Evolutionary conservation across 2,329 filamentous ascomycete genomes (phyloP), one percentile per base, ranked within the genome.

Genomic region (Thielaviopsis cerberus): DNA sequence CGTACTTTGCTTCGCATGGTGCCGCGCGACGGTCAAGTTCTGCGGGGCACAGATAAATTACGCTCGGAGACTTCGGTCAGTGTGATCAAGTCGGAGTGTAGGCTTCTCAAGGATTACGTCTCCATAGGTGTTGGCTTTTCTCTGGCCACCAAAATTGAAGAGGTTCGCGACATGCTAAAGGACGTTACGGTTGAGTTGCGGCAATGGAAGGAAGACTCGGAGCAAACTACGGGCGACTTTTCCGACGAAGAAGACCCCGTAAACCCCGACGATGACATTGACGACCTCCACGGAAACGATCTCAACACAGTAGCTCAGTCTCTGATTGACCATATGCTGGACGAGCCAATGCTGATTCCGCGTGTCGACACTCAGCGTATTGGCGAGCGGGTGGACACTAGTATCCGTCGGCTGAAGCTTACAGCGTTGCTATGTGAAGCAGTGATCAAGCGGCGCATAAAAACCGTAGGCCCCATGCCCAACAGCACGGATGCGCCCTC

Each of bases 101-200:
- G 22, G 41, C 3, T 48, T 5, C 41, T 48, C 41, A 22, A 48
- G n/a, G n/a, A 22, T n/a, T 48, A 20, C 22, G 41, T 48, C 8
- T 4, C 41, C 41, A 48, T 20, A n/a, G 41, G 41, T n/a, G 41
- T 48, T 17, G 41, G 15, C 17, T 48, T 20, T 51, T 51, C 57
- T 17, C 45, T 58, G 4, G 20, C 20, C 11, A 52, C 24, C 20
- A 48, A 25, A 8, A 7, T 34, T 22, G 41, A 48, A 22, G 41
- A 48, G 17, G 87, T 84, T 70, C 74, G 81, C 48, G 86, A 86
- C 58, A 79, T 85, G 1, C 72, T 96, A 24, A 80, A 86, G 64
- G 91, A 96, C 71, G 85, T 88, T 0, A 79, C 94, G 63, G 80
- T 86, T 62, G 91, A 96, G 71, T 69, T 96, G 63, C 87, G 88